These are phyloP conservation scores for Penicillium sp. DNA, from an alignment of 2,329 filamentous ascomycete genomes.

Conservation along the genomic window DNA sequence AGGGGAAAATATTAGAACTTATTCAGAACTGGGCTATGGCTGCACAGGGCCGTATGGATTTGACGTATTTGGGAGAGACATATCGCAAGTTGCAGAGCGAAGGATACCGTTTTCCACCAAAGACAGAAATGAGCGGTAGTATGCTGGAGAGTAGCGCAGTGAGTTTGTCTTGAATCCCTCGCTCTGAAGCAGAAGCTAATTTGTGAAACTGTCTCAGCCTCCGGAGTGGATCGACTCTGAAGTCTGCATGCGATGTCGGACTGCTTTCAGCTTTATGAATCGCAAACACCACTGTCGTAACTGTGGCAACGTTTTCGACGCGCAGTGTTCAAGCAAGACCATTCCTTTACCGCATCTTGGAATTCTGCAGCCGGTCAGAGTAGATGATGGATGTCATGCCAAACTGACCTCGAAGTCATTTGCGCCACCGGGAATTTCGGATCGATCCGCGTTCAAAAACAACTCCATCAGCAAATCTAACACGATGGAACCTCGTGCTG, in stretches of 20 bases:
- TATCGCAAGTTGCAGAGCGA: slow-evolving; percentile 80
- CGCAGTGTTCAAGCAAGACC: slow-evolving; percentile 86
- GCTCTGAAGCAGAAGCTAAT: slow-evolving; percentile 10
- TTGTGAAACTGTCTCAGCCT: slow-evolving; percentile 54
- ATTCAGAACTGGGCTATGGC: slow-evolving; percentile 92
- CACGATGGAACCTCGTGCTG: slow-evolving; percentile 86
- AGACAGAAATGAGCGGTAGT: slow-evolving; percentile 81
- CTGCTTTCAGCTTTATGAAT: slow-evolving; percentile 94
- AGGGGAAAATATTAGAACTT: slow-evolving; percentile 84
- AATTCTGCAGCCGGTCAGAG: slow-evolving; percentile 84
- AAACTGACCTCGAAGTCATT: slow-evolving; percentile 75
- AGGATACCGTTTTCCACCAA: slow-evolving; percentile 85
- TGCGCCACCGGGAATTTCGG: slow-evolving; percentile 41
- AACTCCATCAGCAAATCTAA: slow-evolving; percentile 62
- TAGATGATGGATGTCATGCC: slow-evolving; percentile 92
- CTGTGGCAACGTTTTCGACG: slow-evolving; percentile 96
- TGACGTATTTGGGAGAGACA: slow-evolving; percentile 83
- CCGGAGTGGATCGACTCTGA: slow-evolving; percentile 98
- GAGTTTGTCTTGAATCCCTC: slow-evolving; percentile 40
- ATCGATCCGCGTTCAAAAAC: slow-evolving; percentile 44
- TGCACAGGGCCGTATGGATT: slow-evolving; percentile 76
- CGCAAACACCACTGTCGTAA: slow-evolving; percentile 98
- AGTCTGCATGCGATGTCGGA: slow-evolving; percentile 97
- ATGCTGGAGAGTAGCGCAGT: slow-evolving; percentile 98
- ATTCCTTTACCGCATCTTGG: slow-evolving; percentile 88